These are phyloP conservation scores for Avicennia marina DNA, from an alignment of 257 asterid genomes.

Conservation along the genomic window DNA sequence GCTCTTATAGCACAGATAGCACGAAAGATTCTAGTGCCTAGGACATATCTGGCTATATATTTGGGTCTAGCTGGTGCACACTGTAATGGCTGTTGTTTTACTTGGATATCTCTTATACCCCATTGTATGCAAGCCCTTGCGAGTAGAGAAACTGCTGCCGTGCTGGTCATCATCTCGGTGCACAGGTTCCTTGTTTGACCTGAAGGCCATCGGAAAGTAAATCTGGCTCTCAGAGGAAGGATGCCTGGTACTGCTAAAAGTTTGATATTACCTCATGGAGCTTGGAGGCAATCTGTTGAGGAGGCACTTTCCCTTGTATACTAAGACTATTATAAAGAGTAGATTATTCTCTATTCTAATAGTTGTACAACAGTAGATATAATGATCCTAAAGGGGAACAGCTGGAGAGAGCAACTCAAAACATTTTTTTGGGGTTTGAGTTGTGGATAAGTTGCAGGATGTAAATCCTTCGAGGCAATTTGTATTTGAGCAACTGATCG, in stretches of 20 bases:
- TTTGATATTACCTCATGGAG: not conserved
- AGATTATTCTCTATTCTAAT: conserved; percentile 16
- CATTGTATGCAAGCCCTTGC: not conserved
- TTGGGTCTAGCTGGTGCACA: conserved; percentile 39
- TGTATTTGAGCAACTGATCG: conserved; percentile 31
- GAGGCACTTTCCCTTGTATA: conserved; percentile 29
- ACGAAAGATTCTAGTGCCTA: conserved; percentile 54
- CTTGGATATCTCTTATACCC: not conserved
- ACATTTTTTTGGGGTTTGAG: conserved; percentile 40
- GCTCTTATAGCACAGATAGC: conserved; percentile 56
- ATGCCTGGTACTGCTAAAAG: conserved; percentile 1
- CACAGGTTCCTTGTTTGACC: not conserved
- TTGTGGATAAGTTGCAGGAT: conserved; percentile 26
- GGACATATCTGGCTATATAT: conserved; percentile 50
- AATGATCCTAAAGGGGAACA: conserved; percentile 22
- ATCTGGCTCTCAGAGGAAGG: conserved; percentile 4
- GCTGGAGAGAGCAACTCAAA: conserved; percentile 34
- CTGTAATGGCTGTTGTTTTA: conserved; percentile 13
- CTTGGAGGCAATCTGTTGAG: conserved; percentile 9
- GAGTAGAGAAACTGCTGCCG: no score
- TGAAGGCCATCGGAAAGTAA: not conserved
- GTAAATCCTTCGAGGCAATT: conserved; percentile 29
- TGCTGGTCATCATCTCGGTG: not conserved
- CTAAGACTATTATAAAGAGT: conserved; percentile 21
- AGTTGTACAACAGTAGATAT: conserved; percentile 23